Base-by-base conservation (phyloP, 2,329 filamentous ascomycete genomes). In the Spiromastix sp. region DNA sequence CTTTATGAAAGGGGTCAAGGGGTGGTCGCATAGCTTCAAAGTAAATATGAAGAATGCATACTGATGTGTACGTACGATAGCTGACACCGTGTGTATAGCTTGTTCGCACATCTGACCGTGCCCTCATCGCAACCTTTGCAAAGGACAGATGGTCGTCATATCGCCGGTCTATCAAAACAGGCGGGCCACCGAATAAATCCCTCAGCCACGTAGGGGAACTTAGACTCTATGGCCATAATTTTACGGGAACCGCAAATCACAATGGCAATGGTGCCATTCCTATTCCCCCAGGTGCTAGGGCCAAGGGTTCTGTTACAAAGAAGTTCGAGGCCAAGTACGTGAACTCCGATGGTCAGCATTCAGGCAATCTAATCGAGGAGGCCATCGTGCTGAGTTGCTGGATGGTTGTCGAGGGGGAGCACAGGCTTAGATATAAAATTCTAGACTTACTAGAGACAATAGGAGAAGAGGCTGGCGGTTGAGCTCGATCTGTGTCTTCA, bases 341-440 rank as follows among this genome's bases (percentile, higher is more conserved):
- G 12, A 28, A 37, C n/a, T 22, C 28, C 8, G 17, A 37, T 32
- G 35, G 35, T 11, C 9, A 15, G 2, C 28, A 37, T 16, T 10
- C 16, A n/a, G 35, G 35, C 9, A 37, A 33, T 17, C 17, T 37
- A 15, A 37, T 22, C n/a, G 29, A 37, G n/a, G 35, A 33, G 10
- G 29, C 20, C n/a, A 37, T 37, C 22, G 13, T 28, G 15, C n/a
- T 37, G 21, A 37, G 29, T 15, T 27, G 28, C 30, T 32, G 35
- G 35, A 27, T 37, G 11, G 35, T 37, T 5, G 10, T 2, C 5
- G 35, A 37, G 30, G 35, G 28, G 1, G 35, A 37, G 12, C 30
- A 37, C 10, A 20, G 30, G n/a, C 11, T 32, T 12, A 20, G 28
- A 8, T 37, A 37, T 29, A 37, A 37, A 29, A 19, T 32, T 11